Percentiles rank a stretch among this genome's conserved stretches.
Evolutionary conservation across 257 asterid species (phyloP).

Genomic region (Apocynum venetum): DNA sequence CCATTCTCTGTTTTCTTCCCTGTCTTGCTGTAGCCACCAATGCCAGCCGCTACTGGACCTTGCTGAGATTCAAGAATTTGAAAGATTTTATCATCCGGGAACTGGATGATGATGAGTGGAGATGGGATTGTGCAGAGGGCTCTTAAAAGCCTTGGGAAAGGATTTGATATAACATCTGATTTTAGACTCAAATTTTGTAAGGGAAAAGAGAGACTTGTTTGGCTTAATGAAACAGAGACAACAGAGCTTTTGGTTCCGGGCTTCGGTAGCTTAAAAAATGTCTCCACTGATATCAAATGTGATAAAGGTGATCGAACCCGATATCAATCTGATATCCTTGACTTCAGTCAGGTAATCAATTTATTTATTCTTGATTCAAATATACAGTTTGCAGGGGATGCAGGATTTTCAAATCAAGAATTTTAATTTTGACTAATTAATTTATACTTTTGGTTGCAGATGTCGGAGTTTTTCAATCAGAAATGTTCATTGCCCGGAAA

Average conservation of each 20-base stretch:
- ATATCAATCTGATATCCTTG: slow-evolving; percentile 74
- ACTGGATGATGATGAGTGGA: background rate
- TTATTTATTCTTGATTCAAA: background rate
- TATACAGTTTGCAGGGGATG: too few relatives aligned
- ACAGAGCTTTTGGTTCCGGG: slow-evolving; percentile 57
- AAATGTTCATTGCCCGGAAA: slow-evolving; percentile 71
- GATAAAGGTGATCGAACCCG: slow-evolving; percentile 91
- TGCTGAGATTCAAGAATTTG: background rate
- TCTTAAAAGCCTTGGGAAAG: slow-evolving; percentile 74
- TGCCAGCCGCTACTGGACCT: background rate
- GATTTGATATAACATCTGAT: slow-evolving; percentile 72
- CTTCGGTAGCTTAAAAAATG: slow-evolving; percentile 42
- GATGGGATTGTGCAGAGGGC: slow-evolving; percentile 55
- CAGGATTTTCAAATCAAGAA: background rate
- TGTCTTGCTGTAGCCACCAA: background rate
- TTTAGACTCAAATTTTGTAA: slow-evolving; percentile 81
- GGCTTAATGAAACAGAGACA: slow-evolving; percentile 50
- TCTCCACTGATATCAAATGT: slow-evolving; percentile 66
- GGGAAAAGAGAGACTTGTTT: slow-evolving; percentile 51
- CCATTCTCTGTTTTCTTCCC: background rate
- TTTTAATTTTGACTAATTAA: background rate
- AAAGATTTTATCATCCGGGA: background rate
- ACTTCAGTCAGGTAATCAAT: slow-evolving; percentile 56
- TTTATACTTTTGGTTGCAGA: slow-evolving; percentile 30
- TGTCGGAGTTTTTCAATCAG: slow-evolving; percentile 81